Percentiles rank a stretch among this genome's conserved stretches.
These are phyloP conservation scores for Cyathus striatus DNA, from an alignment of 768 basidiomycete species.

Conservation along the genomic window DNA sequence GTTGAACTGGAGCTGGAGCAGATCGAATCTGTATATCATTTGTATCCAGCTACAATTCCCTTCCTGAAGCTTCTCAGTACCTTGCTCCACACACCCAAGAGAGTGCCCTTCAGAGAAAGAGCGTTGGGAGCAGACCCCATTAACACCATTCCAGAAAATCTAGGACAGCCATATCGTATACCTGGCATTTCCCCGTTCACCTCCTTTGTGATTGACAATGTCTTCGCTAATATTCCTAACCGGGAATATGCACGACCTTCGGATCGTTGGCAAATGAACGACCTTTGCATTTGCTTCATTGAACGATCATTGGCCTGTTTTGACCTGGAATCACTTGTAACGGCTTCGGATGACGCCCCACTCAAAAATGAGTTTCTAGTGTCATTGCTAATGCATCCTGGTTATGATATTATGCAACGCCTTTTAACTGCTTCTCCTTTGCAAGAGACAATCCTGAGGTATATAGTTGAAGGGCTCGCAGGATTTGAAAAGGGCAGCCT, in stretches of 20 bases:
- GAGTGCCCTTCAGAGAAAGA: conserved; percentile 55
- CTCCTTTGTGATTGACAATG: conserved; percentile 85
- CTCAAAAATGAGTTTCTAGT: conserved; percentile 48
- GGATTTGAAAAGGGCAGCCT: conserved; percentile 63
- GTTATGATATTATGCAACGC: conserved; percentile 80
- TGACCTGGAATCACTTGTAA: conserved; percentile 69
- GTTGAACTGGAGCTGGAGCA: conserved; percentile 86
- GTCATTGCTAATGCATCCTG: conserved; percentile 70
- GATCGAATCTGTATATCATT: conserved; percentile 69
- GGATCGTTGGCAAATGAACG: conserved; percentile 85
- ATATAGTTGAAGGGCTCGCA: conserved; percentile 76
- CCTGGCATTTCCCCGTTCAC: conserved; percentile 81
- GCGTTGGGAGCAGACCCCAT: conserved; percentile 54
- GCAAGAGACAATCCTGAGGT: conserved; percentile 69
- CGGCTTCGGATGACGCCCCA: conserved; percentile 46
- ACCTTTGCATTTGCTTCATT: conserved; percentile 77
- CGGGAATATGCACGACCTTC: conserved; percentile 71
- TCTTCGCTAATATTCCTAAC: conserved; percentile 71
- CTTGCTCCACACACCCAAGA: conserved; percentile 79
- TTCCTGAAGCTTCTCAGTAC: conserved; percentile 81
- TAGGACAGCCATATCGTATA: conserved; percentile 77
- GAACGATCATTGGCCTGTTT: conserved; percentile 82
- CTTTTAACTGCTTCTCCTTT: conserved; percentile 69
- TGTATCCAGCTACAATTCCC: conserved; percentile 87
- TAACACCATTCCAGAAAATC: conserved; percentile 72